phyloP scores from a whole-genome alignment of 164 flowering plant genomes.

The Kalanchoe fedtschenkoi region DNA sequence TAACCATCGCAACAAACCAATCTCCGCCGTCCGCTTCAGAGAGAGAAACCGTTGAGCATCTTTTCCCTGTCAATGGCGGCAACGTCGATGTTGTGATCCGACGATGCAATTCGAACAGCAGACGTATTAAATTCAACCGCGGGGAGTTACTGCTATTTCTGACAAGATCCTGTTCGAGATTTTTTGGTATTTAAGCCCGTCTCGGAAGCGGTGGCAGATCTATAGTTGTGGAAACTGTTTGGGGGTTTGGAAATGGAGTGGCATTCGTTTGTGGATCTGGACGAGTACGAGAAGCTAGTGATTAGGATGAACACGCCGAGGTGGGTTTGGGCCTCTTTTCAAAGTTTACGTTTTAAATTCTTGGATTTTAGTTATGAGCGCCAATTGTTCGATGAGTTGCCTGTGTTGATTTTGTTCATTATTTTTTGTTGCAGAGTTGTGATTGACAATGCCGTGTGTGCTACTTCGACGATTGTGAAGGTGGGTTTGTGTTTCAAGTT shows the following conservation, averaged over 20 bases:
- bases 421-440: conserved; percentile 56
- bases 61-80: not conserved
- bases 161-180: not conserved
- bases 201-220: not conserved
- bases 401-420: conserved; percentile 8
- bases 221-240: not conserved
- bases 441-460: conserved; percentile 78
- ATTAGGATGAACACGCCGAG: conserved; percentile 81
- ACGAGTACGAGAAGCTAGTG: conserved; percentile 84
- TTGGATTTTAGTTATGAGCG: not conserved
- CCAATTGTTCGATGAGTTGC: not conserved
- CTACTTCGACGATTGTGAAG: conserved; percentile 71
- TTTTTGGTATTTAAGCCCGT: not conserved
- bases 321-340: conserved; percentile 22
- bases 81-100: conserved; percentile 5
- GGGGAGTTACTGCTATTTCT: not conserved
- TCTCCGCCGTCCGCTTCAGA: not conserved
- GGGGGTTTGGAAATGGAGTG: conserved; percentile 29
- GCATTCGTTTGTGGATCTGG: conserved; percentile 39
- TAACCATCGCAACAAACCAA: not conserved
- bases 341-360: not conserved
- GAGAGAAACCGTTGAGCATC: not conserved
- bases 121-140: not conserved
- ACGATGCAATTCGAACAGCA: not conserved
- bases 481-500: conserved; percentile 26